Evolutionary conservation across 345 rosid genomes (phyloP).

Genomic region (Pelargonium nanum): DNA sequence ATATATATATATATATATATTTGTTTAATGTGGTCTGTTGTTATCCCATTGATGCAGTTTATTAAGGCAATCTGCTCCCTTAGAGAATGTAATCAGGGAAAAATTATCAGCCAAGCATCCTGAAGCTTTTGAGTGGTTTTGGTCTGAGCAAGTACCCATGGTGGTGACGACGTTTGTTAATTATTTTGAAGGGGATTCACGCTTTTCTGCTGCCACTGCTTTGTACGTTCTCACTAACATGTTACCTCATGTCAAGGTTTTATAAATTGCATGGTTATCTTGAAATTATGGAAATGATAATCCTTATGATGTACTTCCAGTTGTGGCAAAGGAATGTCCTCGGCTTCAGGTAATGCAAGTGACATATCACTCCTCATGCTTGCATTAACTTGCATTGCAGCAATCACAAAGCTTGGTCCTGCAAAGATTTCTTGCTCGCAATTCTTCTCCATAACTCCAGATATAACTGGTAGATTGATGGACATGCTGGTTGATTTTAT

Average conservation of each 20-base stretch:
- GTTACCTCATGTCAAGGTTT: background rate
- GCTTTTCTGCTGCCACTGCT: slow-evolving; percentile 46
- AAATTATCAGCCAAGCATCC: slow-evolving; percentile 67
- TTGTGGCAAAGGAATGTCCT: slow-evolving; percentile 33
- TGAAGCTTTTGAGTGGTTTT: slow-evolving; percentile 71
- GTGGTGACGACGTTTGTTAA: slow-evolving; percentile 50
- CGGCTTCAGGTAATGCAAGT: slow-evolving; percentile 38
- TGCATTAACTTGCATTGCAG: slow-evolving; percentile 66
- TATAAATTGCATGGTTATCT: background rate
- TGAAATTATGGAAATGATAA: slow-evolving; percentile 8
- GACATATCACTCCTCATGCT: slow-evolving; percentile 75
- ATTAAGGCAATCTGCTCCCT: slow-evolving; percentile 60
- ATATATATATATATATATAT: background rate
- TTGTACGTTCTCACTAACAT: slow-evolving; percentile 29
- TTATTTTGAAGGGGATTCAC: slow-evolving; percentile 55
- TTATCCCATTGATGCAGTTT: slow-evolving; percentile 42
- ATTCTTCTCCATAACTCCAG: slow-evolving; percentile 63
- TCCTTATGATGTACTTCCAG: slow-evolving; percentile 29
- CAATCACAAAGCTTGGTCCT: slow-evolving; percentile 79
- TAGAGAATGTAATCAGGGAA: slow-evolving; percentile 77
- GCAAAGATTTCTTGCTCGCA: slow-evolving; percentile 67
- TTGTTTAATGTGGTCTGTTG: background rate
- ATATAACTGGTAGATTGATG: slow-evolving; percentile 73
- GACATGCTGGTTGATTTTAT: slow-evolving; percentile 69
- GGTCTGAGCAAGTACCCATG: slow-evolving; percentile 63